Evolutionary conservation across 2,329 filamentous ascomycete genomes (phyloP).

Genomic region (Tolypocladium guangdongense): DNA sequence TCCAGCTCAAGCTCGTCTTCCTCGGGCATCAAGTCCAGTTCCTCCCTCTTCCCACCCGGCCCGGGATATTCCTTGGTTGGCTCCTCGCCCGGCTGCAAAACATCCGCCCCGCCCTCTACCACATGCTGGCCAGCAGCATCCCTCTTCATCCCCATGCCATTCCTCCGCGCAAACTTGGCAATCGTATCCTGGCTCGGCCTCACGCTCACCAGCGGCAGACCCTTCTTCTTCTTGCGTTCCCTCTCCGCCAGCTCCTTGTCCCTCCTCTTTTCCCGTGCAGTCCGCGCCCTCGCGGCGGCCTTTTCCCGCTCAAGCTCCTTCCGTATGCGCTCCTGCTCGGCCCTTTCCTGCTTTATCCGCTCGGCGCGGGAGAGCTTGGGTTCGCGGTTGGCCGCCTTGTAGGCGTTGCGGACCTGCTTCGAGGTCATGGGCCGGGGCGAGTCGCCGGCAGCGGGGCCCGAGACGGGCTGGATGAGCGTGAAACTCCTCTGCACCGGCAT

Average conservation of each 20-base stretch:
- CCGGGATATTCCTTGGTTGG: not conserved
- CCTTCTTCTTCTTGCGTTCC: slow-evolving; percentile 38
- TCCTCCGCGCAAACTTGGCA: slow-evolving; percentile 35
- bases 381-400: slow-evolving; percentile 21
- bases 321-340: slow-evolving; percentile 43
- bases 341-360: slow-evolving; percentile 25
- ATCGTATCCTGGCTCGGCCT: slow-evolving; percentile 48
- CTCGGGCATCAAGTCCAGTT: slow-evolving; percentile 9
- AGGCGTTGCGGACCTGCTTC: slow-evolving; percentile 28
- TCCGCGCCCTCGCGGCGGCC: slow-evolving; percentile 34
- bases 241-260: slow-evolving; percentile 38
- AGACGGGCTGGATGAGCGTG: slow-evolving; percentile 27
- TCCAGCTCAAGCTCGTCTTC: slow-evolving; percentile 15
- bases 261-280: slow-evolving; percentile 43
- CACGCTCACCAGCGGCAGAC: slow-evolving; percentile 42
- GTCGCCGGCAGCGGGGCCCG: slow-evolving; percentile 1
- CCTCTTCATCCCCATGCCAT: slow-evolving; percentile 20
- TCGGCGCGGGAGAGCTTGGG: slow-evolving; percentile 30
- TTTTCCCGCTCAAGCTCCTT: slow-evolving; percentile 40
- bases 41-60: not conserved
- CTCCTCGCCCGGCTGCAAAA: not conserved
- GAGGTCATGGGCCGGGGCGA: slow-evolving; percentile 25
- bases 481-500: slow-evolving; percentile 34
- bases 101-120: not conserved
- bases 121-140: slow-evolving; percentile 4